Evolutionary conservation across 768 basidiomycete genomes (phyloP).

Genomic region (Tulasnella sp.): DNA sequence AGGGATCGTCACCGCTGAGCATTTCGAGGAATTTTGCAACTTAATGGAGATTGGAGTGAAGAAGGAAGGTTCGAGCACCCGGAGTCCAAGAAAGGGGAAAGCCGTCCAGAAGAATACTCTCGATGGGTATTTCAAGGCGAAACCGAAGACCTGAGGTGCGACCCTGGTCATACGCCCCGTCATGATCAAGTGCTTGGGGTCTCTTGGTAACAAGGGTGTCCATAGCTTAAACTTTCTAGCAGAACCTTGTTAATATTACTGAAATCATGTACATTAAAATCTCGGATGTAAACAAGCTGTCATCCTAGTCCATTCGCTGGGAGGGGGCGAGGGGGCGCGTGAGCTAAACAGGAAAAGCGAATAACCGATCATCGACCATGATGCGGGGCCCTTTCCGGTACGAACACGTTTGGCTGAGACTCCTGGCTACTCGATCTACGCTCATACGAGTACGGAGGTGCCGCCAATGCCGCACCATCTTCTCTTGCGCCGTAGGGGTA

Average conservation of each 20-base stretch:
- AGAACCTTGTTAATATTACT: neutral
- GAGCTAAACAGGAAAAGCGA: too few species aligned
- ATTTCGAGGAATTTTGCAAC: conserved; percentile 36
- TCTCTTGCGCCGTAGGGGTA: neutral
- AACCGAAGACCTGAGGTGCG: neutral
- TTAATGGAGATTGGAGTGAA: conserved; percentile 40
- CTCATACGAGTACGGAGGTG: neutral
- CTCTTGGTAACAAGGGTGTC: neutral
- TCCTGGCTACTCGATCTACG: neutral
- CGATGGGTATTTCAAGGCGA: conserved; percentile 19
- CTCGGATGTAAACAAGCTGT: neutral
- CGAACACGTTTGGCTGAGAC: neutral
- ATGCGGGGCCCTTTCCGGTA: neutral
- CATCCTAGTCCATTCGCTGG: neutral
- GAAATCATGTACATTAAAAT: neutral
- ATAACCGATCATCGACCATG: neutral
- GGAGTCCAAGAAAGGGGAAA: neutral
- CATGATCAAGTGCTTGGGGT: neutral
- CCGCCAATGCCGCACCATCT: neutral
- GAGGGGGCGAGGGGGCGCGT: too few species aligned
- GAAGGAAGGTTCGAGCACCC: neutral
- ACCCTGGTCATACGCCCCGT: neutral
- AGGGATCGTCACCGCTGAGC: conserved; percentile 50
- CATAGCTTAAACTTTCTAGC: neutral
- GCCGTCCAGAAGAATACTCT: conserved; percentile 24